Evolutionary conservation across 1,139 yeast genomes (phyloP), one percentile per base, ranked within the genome.

Genomic region (Yamadazyma siamensis): DNA sequence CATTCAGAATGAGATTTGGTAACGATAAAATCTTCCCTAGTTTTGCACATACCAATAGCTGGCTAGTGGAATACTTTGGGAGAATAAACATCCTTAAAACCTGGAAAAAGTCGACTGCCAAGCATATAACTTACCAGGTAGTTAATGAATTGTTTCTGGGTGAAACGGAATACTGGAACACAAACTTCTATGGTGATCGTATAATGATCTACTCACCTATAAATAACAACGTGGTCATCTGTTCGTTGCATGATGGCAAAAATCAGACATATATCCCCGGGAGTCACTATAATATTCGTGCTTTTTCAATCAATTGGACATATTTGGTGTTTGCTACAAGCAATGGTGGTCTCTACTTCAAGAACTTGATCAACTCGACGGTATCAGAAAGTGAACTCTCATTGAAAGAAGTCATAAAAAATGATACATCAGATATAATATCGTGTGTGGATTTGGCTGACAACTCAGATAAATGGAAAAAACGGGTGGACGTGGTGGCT

Each of bases 41-140:
- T 1, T 56, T 75, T n/a, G 63, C 82, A 0, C 59, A 70, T 18
- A 70, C 81, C 0, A 44, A 43, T n/a, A 55, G 56, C 27, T 81
- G 79, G 73, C 66, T 75, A 44, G 57, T 59, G 19, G 91, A 82
- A 50, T 68, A 77, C 43, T 61, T 75, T 26, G 59, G 61, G 16
- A 54, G 88, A 27, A 55, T 66, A 27, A 51, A 60, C 8, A 50
- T 61, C 3, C 36, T 63, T 17, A 65, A 65, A 33, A 65, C 58
- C 35, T 80, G 87, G 86, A 64, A 59, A 38, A 77, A 71, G 43
- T 76, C 71, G 1, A 49, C 44, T 17, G 54, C 61, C 1, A 41
- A 45, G 3, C 65, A 62, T 31, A 44, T 47, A 12, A 55, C 51
- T 31, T 62, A 65, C 34, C 56, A 52, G 35, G 54, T 54, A 31